A percentile compares a stretch with the other conserved stretches of the same genome.
These are phyloP conservation scores for Colletotrichum lentis DNA, from an alignment of 2,329 filamentous ascomycete genomes.

Conservation along the genomic window DNA sequence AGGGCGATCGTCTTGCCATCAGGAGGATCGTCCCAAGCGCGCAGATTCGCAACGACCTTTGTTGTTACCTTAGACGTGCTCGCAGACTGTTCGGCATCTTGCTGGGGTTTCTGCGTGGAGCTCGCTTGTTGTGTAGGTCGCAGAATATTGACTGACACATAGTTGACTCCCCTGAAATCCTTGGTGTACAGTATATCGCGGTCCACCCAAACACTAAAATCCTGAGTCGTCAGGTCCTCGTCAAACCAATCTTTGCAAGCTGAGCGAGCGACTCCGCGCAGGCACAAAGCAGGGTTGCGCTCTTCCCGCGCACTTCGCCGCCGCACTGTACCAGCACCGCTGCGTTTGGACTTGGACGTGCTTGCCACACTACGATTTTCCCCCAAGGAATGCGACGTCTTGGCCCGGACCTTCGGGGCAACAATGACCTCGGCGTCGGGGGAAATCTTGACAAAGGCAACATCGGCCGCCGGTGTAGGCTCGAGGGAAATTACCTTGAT, in stretches of 20 bases:
- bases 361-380: constrained; percentile 84
- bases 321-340: constrained; percentile 74
- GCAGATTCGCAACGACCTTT: constrained; percentile 79
- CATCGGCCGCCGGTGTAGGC: constrained; percentile 72
- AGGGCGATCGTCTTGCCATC: constrained; percentile 82
- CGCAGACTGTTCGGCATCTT: constrained; percentile 70
- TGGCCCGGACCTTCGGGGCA: constrained; percentile 86
- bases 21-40: constrained; percentile 85
- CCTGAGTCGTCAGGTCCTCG: constrained; percentile 63
- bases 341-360: constrained; percentile 79
- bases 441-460: constrained; percentile 88
- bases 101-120: constrained; percentile 66
- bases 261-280: constrained; percentile 78
- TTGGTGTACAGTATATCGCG: constrained; percentile 76
- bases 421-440: constrained; percentile 97
- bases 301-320: constrained; percentile 67
- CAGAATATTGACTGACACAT: constrained; percentile 67
- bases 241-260: constrained; percentile 81
- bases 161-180: constrained; percentile 77
- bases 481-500: constrained; percentile 86
- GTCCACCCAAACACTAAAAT: constrained; percentile 85
- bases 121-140: constrained; percentile 25
- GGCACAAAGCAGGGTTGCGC: constrained; percentile 73
- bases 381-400: constrained; percentile 69
- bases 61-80: constrained; percentile 61